Percentiles rank a stretch among this genome's conserved stretches.
Conservation (phyloP, 1,284 basidiomycete genomes). For the Butyriboletus regius region DNA sequence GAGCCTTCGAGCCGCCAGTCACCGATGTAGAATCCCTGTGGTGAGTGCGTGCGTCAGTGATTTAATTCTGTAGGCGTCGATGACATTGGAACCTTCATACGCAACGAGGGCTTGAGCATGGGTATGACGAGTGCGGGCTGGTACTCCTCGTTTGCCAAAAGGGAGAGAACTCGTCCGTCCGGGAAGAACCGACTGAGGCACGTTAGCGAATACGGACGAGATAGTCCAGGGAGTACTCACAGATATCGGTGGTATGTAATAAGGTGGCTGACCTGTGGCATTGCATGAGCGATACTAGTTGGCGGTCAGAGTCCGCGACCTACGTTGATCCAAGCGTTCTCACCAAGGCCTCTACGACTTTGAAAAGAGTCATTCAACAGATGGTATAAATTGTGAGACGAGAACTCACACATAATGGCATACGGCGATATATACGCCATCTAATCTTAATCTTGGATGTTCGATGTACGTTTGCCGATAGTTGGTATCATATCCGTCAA, state of each 20-base stretch:
- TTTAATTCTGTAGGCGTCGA: background rate
- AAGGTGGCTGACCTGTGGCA: conserved; percentile 55
- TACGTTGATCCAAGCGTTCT: conserved; percentile 78
- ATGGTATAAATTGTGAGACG: background rate
- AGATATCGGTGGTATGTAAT: conserved; percentile 80
- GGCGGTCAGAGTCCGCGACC: conserved; percentile 25
- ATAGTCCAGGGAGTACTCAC: conserved; percentile 37
- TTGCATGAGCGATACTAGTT: conserved; percentile 2
- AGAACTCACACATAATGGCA: conserved; percentile 70
- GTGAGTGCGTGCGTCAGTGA: conserved; percentile 1
- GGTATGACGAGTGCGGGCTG: conserved; percentile 72
- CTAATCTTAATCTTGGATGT: conserved; percentile 73
- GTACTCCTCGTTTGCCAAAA: conserved; percentile 77
- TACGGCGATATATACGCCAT: conserved; percentile 84
- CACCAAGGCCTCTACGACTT: conserved; percentile 70
- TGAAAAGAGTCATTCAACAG: conserved; percentile 3
- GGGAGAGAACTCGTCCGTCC: conserved; percentile 77
- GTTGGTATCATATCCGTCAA: conserved; percentile 50
- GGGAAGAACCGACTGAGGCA: conserved; percentile 73
- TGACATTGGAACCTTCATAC: conserved; percentile 60
- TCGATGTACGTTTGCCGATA: conserved; percentile 73
- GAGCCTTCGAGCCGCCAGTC: conserved; percentile 59
- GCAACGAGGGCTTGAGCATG: conserved; percentile 65
- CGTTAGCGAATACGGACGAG: conserved; percentile 1
- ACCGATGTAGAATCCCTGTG: conserved; percentile 62